phyloP scores from a whole-genome alignment of 73 alveolate species.

The Paramecium octaurelia region DNA sequence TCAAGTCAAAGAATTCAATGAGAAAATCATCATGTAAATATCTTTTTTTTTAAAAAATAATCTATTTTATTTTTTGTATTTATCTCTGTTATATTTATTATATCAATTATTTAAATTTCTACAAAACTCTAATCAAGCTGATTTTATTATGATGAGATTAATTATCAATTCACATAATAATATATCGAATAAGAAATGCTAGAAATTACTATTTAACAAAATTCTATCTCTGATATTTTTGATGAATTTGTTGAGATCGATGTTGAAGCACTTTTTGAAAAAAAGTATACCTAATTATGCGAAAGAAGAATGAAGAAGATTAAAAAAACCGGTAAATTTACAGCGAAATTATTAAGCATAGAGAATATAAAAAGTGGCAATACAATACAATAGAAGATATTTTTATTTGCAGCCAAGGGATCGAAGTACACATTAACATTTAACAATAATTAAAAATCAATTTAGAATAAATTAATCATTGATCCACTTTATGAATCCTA shows the following conservation, averaged over 20 bases:
- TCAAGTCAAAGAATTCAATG: no score
- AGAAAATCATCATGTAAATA: no score
- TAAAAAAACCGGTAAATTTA: not conserved
- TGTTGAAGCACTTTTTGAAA: not conserved
- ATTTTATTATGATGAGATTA: not conserved
- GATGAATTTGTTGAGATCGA: not conserved
- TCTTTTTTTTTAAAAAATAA: no score
- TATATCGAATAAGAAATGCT: not conserved
- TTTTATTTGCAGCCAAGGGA: no score
- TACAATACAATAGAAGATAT: no score
- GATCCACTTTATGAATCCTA: constrained; percentile 27
- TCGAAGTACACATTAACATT: no score
- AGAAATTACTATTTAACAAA: not conserved
- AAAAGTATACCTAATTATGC: not conserved
- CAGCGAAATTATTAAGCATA: not conserved
- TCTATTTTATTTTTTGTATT: no score
- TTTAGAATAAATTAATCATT: not conserved
- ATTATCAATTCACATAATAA: not conserved
- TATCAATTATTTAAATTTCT: not conserved
- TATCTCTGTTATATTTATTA: no score
- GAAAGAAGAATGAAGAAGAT: not conserved
- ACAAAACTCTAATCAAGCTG: not conserved
- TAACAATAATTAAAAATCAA: no score
- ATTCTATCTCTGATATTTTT: not conserved
- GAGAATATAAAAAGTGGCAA: not conserved